Evolutionary conservation across 495 filamentous ascomycete genomes (phyloP).

Genomic region (Usnea hakonensis): DNA sequence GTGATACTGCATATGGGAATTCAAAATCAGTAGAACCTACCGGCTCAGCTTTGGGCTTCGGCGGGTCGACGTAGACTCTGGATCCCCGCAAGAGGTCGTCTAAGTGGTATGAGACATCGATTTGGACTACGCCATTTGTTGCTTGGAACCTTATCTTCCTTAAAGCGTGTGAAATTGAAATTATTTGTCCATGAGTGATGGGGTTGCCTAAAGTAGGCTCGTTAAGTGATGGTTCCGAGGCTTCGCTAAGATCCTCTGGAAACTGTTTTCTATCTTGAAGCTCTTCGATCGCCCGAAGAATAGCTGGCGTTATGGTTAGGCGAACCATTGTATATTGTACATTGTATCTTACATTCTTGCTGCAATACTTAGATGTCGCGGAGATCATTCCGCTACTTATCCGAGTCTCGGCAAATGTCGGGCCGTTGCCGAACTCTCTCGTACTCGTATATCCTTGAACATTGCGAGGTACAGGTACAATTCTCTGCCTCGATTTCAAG

Average conservation of each 20-base stretch:
- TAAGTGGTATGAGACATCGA: constrained; percentile 35
- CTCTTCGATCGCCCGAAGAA: constrained; percentile 54
- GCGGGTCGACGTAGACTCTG: constrained; percentile 66
- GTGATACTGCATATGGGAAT: constrained; percentile 15
- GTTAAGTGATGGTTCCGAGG: constrained; percentile 36
- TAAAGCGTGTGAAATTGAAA: constrained; percentile 49
- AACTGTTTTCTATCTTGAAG: neutral
- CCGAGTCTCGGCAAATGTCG: neutral
- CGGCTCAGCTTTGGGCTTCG: constrained; percentile 68
- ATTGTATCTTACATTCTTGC: too few species aligned
- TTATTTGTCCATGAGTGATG: constrained; percentile 72
- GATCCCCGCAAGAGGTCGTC: constrained; percentile 64
- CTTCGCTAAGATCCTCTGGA: neutral
- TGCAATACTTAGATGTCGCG: neutral
- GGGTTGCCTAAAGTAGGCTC: constrained; percentile 52
- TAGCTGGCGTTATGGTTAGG: constrained; percentile 63
- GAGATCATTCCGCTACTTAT: neutral
- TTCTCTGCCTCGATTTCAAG: too few species aligned
- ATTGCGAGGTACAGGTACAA: too few species aligned
- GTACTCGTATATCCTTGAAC: too few species aligned
- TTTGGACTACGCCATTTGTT: neutral
- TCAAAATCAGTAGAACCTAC: constrained; percentile 39
- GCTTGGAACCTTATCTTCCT: constrained; percentile 35
- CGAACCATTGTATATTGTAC: constrained; percentile 60
- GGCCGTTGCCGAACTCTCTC: neutral